phyloP scores from a whole-genome alignment of 129 eudicot species.

The Pulicaria dysenterica region DNA sequence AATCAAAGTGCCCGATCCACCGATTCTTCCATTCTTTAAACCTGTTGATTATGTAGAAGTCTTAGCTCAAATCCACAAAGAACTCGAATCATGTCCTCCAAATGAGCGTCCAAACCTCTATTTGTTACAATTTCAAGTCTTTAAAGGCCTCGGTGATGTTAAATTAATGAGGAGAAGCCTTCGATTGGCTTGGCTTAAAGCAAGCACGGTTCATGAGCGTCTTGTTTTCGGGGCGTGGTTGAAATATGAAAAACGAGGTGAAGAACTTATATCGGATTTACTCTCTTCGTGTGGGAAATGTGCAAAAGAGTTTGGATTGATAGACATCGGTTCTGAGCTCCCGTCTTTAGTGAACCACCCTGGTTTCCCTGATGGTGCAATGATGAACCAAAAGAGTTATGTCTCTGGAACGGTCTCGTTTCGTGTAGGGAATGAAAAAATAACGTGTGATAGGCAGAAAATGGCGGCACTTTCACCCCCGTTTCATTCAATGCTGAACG shows the following conservation, averaged over 20 bases:
- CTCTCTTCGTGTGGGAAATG: constrained; percentile 84
- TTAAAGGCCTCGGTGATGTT: constrained; percentile 91
- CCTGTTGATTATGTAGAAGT: constrained; percentile 95
- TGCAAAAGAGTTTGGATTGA: constrained; percentile 62
- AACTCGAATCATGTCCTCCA: constrained; percentile 81
- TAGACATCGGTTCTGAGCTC: constrained; percentile 77
- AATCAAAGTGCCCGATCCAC: constrained; percentile 91
- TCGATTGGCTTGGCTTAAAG: constrained; percentile 79
- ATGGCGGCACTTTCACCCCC: constrained; percentile 85
- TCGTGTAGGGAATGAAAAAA: constrained; percentile 61
- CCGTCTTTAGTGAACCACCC: constrained; percentile 30
- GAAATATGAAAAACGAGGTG: constrained; percentile 92
- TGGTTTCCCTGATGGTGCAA: constrained; percentile 30
- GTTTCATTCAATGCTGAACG: constrained; percentile 88
- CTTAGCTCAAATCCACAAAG: constrained; percentile 93
- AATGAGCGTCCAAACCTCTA: constrained; percentile 68
- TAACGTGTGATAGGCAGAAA: constrained; percentile 72
- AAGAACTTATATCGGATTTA: constrained; percentile 81
- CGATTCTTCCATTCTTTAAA: constrained; percentile 79
- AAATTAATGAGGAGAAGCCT: constrained; percentile 94
- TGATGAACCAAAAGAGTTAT: constrained; percentile 29
- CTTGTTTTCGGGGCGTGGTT: constrained; percentile 92
- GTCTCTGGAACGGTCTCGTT: constrained; percentile 56
- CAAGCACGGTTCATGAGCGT: constrained; percentile 68
- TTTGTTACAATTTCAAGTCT: constrained; percentile 88